Evolutionary conservation across 2,329 filamentous ascomycete species (phyloP).

Genomic region (Aspergillus sp.): DNA sequence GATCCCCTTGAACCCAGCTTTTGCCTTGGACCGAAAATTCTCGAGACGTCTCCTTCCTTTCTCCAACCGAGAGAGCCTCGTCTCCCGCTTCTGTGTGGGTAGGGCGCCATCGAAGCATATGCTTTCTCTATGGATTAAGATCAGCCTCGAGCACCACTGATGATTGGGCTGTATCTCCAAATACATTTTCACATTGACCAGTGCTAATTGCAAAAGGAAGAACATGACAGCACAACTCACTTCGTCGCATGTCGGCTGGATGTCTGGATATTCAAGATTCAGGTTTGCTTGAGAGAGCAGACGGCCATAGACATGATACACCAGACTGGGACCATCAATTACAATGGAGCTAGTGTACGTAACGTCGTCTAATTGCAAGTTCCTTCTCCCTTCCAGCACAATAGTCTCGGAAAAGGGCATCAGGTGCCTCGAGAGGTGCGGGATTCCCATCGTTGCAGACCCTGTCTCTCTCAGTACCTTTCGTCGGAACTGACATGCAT

Average conservation of each 20-base stretch:
- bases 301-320: conserved; percentile 67
- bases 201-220: conserved; percentile 62
- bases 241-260: conserved; percentile 60
- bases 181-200: conserved; percentile 65
- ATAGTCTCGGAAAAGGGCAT: conserved; percentile 28
- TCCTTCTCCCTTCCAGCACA: conserved; percentile 13
- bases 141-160: conserved; percentile 7
- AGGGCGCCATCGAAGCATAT: conserved; percentile 87
- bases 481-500: no score
- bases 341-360: conserved; percentile 38
- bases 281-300: conserved; percentile 44
- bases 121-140: conserved; percentile 48
- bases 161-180: conserved; percentile 39
- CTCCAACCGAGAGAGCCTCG: conserved; percentile 61
- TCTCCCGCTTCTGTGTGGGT: conserved; percentile 62
- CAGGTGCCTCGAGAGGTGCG: conserved; percentile 31
- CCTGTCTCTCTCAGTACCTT: background rate
- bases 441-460: conserved; percentile 30
- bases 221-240: conserved; percentile 58
- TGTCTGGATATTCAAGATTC: conserved; percentile 48
- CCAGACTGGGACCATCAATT: conserved; percentile 77
- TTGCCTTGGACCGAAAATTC: conserved; percentile 42
- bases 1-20: conserved; percentile 21
- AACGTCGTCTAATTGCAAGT: conserved; percentile 5
- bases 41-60: conserved; percentile 57